Base-by-base conservation (phyloP, 352 stramenopile genomes). In the Phytophthora citrophthora region DNA sequence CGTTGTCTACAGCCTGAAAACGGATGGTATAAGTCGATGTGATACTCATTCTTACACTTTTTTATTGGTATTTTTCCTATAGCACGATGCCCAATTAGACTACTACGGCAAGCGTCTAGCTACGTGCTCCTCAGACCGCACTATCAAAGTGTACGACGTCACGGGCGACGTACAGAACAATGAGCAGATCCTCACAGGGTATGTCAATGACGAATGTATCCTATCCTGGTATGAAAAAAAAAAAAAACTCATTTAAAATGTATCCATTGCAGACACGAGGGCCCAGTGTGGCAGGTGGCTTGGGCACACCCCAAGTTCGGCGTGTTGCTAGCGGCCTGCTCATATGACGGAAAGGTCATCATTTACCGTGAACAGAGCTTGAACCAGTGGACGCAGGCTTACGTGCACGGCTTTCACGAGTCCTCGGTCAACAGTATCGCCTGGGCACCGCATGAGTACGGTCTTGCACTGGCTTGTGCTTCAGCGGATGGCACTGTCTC, bases 41-140 rank as follows among this genome's bases (percentile, higher is more conserved):
- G 29, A 13, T 5, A 34, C 29, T 34, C 11, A 34, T 13, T 13
- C 8, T 10, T 34, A 4, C 10, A 15, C 18, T 29, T 6, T 26
- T 13, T 23, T 8, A 24, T 23, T 56, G 1, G 7, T 43, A 61
- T 95, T 18, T 26, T n/a, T 74, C 12, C 52, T 24, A 10, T 64
- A 97, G 76, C 97, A 99, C 77, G 98, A 99, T 74, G 95, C 96
- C 49, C 96, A 99, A 72, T 81, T 99, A 57, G 97, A 99, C 81
- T 99, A 99, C 83, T 99, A 99, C 77, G 96, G 95, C 66, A 99
- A 98, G 76, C 97, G 98, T 54, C 84, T 99, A 27, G 98, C 98
- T 45, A 99, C 98, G 4, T 98, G 92, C 69, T 99, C 96, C 34
- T 99, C 95, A 5, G 97, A 99, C 76, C 89, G 96, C 41, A 99